Evolutionary conservation across 2,329 filamentous ascomycete genomes (phyloP).

Genomic region (Paraconiothyrium brasiliense): DNA sequence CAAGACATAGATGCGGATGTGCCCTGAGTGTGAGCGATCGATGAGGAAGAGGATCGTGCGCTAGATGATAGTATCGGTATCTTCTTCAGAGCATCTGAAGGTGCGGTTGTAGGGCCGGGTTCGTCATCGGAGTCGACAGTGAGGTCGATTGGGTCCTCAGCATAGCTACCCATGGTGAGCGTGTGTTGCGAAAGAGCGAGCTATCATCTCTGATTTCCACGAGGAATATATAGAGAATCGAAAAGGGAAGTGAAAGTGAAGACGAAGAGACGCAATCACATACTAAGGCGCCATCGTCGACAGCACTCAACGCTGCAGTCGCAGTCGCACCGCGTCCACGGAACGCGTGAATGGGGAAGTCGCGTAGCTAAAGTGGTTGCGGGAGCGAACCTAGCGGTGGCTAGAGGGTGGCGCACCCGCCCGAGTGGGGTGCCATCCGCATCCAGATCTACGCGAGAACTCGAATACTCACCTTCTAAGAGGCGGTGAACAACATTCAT

Average conservation of each 20-base stretch:
- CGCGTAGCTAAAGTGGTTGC: conserved; percentile 5
- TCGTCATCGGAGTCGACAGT: conserved; percentile 2
- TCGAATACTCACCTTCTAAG: neutral
- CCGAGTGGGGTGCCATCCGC: neutral
- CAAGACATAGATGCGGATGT: neutral
- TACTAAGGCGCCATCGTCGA: conserved; percentile 8
- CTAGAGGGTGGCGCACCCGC: neutral
- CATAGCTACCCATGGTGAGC: conserved; percentile 5
- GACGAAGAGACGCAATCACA: neutral
- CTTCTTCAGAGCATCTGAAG: neutral
- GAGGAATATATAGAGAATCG: neutral
- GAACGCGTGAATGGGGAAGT: neutral
- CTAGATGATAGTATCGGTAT: neutral
- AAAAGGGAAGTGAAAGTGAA: neutral
- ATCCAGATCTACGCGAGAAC: neutral
- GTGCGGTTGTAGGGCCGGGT: neutral
- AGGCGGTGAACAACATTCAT: too few species aligned
- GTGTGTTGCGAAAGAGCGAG: neutral
- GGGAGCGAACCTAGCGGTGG: neutral
- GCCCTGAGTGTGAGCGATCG: neutral
- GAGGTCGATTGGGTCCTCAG: conserved; percentile 4
- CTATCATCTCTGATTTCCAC: neutral
- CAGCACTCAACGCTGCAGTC: neutral
- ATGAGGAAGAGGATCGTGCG: neutral
- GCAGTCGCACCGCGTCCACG: conserved; percentile 5